Percentiles rank a stretch among this genome's conserved stretches.
phyloP scores from a whole-genome alignment of 148 eudicot genomes.

The Arctostaphylos glauca region DNA sequence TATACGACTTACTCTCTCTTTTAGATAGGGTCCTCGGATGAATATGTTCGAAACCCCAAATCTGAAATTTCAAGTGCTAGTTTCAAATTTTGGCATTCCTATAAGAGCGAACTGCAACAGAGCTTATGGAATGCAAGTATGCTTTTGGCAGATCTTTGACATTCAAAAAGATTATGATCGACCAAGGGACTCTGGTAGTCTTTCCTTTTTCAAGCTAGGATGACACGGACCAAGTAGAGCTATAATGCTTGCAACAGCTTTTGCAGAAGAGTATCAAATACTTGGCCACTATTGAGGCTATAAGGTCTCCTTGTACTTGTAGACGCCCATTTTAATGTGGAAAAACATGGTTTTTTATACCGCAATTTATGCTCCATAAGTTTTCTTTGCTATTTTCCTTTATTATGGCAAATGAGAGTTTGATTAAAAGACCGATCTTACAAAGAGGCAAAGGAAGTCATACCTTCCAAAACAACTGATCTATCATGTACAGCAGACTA shows the following conservation, averaged over 20 bases:
- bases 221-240: not conserved
- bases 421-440: too few species aligned
- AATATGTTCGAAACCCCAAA: not conserved
- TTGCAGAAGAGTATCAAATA: not conserved
- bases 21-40: not conserved
- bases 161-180: not conserved
- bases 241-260: not conserved
- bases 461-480: too few species aligned
- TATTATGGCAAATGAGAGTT: too few species aligned
- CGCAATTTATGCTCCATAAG: too few species aligned
- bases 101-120: not conserved
- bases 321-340: slow-evolving; percentile 4
- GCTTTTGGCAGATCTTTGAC: not conserved
- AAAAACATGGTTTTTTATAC: not conserved
- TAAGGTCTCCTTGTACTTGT: not conserved
- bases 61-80: not conserved
- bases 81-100: not conserved
- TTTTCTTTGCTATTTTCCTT: too few species aligned
- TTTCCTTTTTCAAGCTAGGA: not conserved
- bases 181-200: not conserved
- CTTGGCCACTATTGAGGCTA: not conserved
- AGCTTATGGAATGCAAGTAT: not conserved
- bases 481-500: too few species aligned
- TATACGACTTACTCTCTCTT: not conserved
- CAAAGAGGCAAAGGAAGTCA: too few species aligned